Evolutionary conservation across 2,329 filamentous ascomycete genomes (phyloP), one percentile per base, ranked within the genome.

Genomic region (Fusarium austroafricanum): DNA sequence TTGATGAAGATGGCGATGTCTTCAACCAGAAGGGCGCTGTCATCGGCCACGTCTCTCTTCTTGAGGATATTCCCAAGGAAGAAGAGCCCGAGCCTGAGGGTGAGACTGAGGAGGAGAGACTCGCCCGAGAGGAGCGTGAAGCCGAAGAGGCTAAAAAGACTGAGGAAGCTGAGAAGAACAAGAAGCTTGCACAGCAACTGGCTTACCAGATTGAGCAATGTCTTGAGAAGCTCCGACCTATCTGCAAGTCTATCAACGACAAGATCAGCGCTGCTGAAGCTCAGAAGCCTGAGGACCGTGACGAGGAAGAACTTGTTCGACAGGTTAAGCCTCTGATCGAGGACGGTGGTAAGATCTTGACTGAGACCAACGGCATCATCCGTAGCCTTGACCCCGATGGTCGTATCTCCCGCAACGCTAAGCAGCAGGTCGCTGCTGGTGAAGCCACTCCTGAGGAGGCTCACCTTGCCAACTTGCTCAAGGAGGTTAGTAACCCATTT

Each of bases 341-440:
- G 78, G 92, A 97, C 78, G 94, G 90, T 46, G 87, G 89, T 54
- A 89, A 89, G 70, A 93, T 96, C 75, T 85, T 97, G 15, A 90
- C 90, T 72, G 94, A 97, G 79, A 90, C 91, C 79, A 96, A 97
- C 76, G 93, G 94, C 52, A 85, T 91, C 10, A 93, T 97, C 73
- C 92, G 94, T 33, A 93, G 92, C 9, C 88, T 97, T 51, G 94
- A 97, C 74, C 94, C 94, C 1, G 94, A 97, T 75, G 93, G 94
- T 33, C 89, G 89, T 67, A 96, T 97, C 77, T 88, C 92, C 45
- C 88, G 90, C 35, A 91, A 94, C 62, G 94, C 94, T 45, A 96
- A 97, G 85, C 89, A 92, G 71, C 92, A 92, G 79, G 84, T 91
- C 26, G 88, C 89, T 35, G 87, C 89, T 5, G 89, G 93, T 94